Conservation (phyloP, 352 stramenopile genomes). For the Globisporangium okanoganense region DNA sequence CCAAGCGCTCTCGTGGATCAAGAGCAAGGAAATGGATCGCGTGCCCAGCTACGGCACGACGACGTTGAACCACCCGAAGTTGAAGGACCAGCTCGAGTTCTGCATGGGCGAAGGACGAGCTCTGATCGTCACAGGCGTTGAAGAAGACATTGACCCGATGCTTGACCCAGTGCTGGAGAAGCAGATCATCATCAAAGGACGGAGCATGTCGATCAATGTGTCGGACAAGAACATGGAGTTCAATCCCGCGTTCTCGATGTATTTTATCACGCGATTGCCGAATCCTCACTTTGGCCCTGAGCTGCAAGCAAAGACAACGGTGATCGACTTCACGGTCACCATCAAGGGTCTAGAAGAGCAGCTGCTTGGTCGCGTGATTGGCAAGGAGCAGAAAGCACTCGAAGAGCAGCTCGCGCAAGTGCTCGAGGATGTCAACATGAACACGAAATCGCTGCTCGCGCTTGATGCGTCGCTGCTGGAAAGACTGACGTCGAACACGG, state of each 20-base stretch:
- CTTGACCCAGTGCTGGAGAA: constrained; percentile 97
- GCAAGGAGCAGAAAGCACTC: constrained; percentile 96
- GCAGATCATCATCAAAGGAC: constrained; percentile 95
- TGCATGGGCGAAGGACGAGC: constrained; percentile 96
- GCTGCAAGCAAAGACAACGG: constrained; percentile 97
- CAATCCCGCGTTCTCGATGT: constrained; percentile 96
- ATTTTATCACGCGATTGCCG: constrained; percentile 97
- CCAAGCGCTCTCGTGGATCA: constrained; percentile 97
- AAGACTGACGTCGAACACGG: constrained; percentile 95
- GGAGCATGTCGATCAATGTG: constrained; percentile 97
- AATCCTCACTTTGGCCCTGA: constrained; percentile 98
- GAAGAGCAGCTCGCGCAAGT: constrained; percentile 99
- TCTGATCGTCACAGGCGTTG: constrained; percentile 93
- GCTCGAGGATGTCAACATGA: constrained; percentile 97
- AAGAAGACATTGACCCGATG: constrained; percentile 99
- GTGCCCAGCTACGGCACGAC: constrained; percentile 95
- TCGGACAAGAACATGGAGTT: constrained; percentile 99
- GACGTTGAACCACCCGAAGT: constrained; percentile 94
- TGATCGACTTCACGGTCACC: constrained; percentile 99
- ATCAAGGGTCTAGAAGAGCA: constrained; percentile 97
- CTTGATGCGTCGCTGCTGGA: constrained; percentile 96
- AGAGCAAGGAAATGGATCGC: constrained; percentile 91
- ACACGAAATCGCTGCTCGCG: constrained; percentile 96
- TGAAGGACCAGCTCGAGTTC: constrained; percentile 98
- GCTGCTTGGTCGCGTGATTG: constrained; percentile 96